These are phyloP conservation scores for Fusarium devonianum DNA, from an alignment of 2,329 filamentous ascomycete genomes.

Conservation along the genomic window DNA sequence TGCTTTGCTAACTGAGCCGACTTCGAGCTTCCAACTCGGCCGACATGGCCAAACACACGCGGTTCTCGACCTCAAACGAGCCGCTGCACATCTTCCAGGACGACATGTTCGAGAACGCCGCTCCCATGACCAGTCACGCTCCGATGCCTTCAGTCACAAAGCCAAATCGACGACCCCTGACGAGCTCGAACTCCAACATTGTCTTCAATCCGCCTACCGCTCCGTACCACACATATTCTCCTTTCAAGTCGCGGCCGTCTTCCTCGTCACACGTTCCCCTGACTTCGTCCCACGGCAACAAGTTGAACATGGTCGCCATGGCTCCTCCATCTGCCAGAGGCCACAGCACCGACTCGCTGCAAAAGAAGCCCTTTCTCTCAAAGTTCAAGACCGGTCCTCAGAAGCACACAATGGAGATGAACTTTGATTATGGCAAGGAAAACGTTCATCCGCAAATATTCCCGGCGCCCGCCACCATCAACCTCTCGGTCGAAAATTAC, in stretches of 20 bases:
- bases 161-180: conserved; percentile 56
- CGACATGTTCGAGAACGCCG: conserved; percentile 54
- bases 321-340: conserved; percentile 65
- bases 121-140: conserved; percentile 62
- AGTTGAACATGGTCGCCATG: conserved; percentile 72
- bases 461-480: conserved; percentile 56
- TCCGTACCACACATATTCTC: conserved; percentile 67
- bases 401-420: conserved; percentile 57
- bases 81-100: conserved; percentile 62
- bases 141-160: conserved; percentile 62
- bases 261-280: conserved; percentile 69
- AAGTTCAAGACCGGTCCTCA: conserved; percentile 65
- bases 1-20: conserved; percentile 23
- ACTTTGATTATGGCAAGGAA: conserved; percentile 59
- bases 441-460: conserved; percentile 62
- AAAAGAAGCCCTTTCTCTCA: conserved; percentile 70
- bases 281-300: conserved; percentile 60
- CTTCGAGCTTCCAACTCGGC: conserved; percentile 44
- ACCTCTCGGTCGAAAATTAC: conserved; percentile 59
- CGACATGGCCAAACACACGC: conserved; percentile 62
- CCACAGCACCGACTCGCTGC: conserved; percentile 70
- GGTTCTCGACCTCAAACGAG: conserved; percentile 55
- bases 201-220: conserved; percentile 69
- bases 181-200: conserved; percentile 65
- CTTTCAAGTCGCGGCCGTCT: conserved; percentile 69